phyloP scores from a whole-genome alignment of 208 protist species.

The Acanthamoeba polyphaga region DNA sequence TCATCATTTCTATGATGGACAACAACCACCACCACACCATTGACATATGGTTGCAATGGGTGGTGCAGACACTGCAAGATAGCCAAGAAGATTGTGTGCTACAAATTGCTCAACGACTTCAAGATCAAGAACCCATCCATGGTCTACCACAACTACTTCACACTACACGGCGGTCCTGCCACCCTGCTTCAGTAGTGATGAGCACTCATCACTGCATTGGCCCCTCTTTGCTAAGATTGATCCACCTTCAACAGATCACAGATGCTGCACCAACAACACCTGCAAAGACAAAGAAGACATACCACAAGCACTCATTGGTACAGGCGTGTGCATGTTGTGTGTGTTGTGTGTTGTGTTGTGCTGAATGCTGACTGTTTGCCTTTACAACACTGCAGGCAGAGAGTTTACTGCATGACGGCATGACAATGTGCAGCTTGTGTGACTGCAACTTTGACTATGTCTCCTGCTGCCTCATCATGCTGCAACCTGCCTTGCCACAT shows the following conservation, averaged over 20 bases:
- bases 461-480: not conserved
- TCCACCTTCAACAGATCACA: not conserved
- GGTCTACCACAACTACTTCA: slow-evolving; percentile 35
- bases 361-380: not conserved
- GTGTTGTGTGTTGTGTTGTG: too few relatives aligned
- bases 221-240: not conserved
- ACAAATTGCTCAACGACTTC: slow-evolving; percentile 11
- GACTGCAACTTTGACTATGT: not conserved
- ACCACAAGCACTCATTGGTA: not conserved
- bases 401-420: not conserved
- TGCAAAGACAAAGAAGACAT: not conserved
- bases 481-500: too few relatives aligned
- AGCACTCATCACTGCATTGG: not conserved
- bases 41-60: too few relatives aligned
- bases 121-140: slow-evolving; percentile 50
- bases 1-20: not conserved
- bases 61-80: slow-evolving; percentile 40
- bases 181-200: too few relatives aligned
- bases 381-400: not conserved
- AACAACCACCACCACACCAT: too few relatives aligned
- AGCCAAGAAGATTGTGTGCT: slow-evolving; percentile 53
- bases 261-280: not conserved
- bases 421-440: not conserved
- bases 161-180: not conserved
- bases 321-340: too few relatives aligned